These are phyloP conservation scores for Hypsizygus ulmarius DNA, from an alignment of 1,284 basidiomycete species.

Conservation along the genomic window DNA sequence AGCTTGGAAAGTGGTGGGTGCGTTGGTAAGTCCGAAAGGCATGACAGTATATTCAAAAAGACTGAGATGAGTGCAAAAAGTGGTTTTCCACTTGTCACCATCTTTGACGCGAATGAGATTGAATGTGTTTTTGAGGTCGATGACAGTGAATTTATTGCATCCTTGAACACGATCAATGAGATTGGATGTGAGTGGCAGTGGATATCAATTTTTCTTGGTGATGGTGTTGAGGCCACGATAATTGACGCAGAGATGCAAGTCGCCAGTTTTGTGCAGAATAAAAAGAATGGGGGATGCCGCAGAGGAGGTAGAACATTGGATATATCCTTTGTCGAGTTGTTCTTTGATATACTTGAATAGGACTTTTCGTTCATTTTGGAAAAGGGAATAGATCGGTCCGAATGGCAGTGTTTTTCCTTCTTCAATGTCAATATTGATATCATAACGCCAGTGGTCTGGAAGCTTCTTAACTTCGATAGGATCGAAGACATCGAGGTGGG, in stretches of 20 bases:
- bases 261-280: slow-evolving; percentile 26
- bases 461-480: not conserved
- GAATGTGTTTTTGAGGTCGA: slow-evolving; percentile 22
- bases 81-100: slow-evolving; percentile 16
- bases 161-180: slow-evolving; percentile 1
- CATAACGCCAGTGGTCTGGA: not conserved
- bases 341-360: slow-evolving; percentile 36
- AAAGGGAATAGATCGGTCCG: slow-evolving; percentile 34
- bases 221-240: slow-evolving; percentile 40
- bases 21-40: slow-evolving; percentile 25
- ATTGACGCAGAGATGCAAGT: slow-evolving; percentile 33
- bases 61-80: slow-evolving; percentile 9
- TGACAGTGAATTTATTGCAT: slow-evolving; percentile 21
- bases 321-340: slow-evolving; percentile 34
- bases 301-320: slow-evolving; percentile 34
- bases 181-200: not conserved
- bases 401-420: slow-evolving; percentile 23
- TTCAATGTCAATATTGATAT: slow-evolving; percentile 21
- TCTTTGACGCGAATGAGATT: slow-evolving; percentile 8
- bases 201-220: slow-evolving; percentile 20
- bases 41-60: slow-evolving; percentile 15
- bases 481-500: not conserved
- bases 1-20: slow-evolving; percentile 29
- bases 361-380: slow-evolving; percentile 31
- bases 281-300: slow-evolving; percentile 43